Evolutionary conservation across 2,329 filamentous ascomycete genomes (phyloP), one percentile per base, ranked within the genome.

Genomic region (Cladosporium colombiae): DNA sequence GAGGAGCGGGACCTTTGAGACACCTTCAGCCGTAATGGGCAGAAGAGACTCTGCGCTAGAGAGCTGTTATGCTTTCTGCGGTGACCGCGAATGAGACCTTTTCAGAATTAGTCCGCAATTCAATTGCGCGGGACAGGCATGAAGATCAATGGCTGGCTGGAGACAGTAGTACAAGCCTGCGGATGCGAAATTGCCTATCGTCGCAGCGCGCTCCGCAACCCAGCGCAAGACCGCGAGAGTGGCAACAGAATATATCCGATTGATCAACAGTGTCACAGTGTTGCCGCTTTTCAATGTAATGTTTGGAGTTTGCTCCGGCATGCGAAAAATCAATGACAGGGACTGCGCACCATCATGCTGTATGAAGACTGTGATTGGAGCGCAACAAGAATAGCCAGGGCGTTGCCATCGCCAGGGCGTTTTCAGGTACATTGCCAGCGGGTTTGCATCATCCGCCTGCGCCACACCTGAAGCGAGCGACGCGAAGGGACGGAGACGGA

Each of bases 401-500:
- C 18, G 18, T 13, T 33, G 18, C 40, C n/a, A n/a, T 46, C 40
- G 40, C 40, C 40, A 46, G 40, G 40, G 52, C n/a, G 49, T 29
- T 31, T 55, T 33, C 52, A 55, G 29, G 52, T 18, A 55, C 52
- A 55, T 33, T 1, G 18, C 7, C 7, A 21, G 40, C 40, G 40
- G n/a, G 52, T 55, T n/a, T 29, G 16, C 52, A 55, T 55, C 52
- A 31, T 31, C 11, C 27, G 25, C 52, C 52, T 57, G 33, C 55
- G 55, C 55, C 55, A 57, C 55, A 57, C 31, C 55, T 40, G 31
- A 57, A 57, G 31, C 55, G 33, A 35, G 52, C 31, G 21, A 57
- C 46, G 46, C 21, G 1, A 21, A 46, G 18, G 40, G 33, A 23
- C 31, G 55, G 55, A 40, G 55, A 5, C 55, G 55, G 55, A 23